A percentile compares a stretch with the other conserved stretches of the same genome.
These are phyloP conservation scores for Brassica hybrid DNA, from an alignment of 441 rosid genomes.

Conservation along the genomic window DNA sequence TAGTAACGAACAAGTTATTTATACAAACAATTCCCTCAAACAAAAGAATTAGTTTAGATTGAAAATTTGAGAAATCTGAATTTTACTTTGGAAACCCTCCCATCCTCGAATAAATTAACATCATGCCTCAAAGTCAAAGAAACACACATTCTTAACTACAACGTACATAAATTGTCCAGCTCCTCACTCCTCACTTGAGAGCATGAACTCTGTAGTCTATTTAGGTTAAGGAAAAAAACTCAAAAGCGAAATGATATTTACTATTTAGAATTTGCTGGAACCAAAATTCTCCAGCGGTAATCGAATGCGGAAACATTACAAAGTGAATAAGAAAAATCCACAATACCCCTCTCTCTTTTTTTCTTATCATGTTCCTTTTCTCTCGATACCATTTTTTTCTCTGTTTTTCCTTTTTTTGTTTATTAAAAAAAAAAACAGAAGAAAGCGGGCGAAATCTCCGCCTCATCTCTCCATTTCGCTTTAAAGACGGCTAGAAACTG, in stretches of 20 bases:
- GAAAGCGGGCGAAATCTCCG: slow-evolving; percentile 49
- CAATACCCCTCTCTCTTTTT: not conserved
- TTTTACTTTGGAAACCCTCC: too few species aligned
- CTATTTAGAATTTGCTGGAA: slow-evolving; percentile 33
- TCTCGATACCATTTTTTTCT: slow-evolving; percentile 30
- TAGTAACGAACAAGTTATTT: too few species aligned
- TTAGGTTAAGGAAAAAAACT: not conserved
- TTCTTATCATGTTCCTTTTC: not conserved
- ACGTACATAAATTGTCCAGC: not conserved
- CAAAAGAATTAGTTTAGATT: too few species aligned
- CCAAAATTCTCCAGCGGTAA: too few species aligned
- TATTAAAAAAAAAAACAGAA: slow-evolving; percentile 21
- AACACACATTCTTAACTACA: not conserved
- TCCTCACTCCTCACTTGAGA: not conserved
- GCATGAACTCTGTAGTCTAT: not conserved
- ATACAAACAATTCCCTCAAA: too few species aligned
- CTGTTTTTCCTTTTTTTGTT: not conserved
- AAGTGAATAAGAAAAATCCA: slow-evolving; percentile 11
- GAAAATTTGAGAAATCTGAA: too few species aligned
- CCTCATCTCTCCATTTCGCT: slow-evolving; percentile 35
- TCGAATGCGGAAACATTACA: slow-evolving; percentile 13
- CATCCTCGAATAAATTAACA: too few species aligned
- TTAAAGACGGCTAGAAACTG: slow-evolving; percentile 19
- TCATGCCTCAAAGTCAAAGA: not conserved
- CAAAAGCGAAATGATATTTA: slow-evolving; percentile 33